Conservation (phyloP, 2,329 filamentous ascomycete genomes). For the Triangularia verruculosa region DNA sequence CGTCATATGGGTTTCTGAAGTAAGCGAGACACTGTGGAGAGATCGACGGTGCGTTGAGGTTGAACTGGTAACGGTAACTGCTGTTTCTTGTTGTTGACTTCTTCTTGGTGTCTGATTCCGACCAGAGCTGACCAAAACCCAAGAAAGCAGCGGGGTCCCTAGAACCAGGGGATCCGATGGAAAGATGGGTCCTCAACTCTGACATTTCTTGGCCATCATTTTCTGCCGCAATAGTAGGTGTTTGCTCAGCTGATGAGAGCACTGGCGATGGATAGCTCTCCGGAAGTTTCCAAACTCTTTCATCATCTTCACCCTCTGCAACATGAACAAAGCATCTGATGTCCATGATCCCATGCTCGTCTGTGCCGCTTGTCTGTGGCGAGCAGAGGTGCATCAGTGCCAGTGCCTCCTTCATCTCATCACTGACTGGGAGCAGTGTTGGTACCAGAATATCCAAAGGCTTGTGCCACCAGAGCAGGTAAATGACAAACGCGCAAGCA, state of each 20-base stretch:
- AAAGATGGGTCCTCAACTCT: constrained; percentile 4
- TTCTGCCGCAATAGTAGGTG: neutral
- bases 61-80: constrained; percentile 2
- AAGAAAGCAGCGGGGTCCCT: constrained; percentile 4
- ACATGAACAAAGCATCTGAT: constrained; percentile 14
- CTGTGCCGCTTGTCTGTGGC: neutral
- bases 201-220: neutral
- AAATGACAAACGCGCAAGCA: constrained; percentile 10
- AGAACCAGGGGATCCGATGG: constrained; percentile 8
- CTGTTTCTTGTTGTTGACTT: neutral
- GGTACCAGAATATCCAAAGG: constrained; percentile 12
- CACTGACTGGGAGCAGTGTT: neutral
- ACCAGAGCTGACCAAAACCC: constrained; percentile 6
- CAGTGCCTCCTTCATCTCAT: neutral
- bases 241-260: neutral
- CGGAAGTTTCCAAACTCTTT: neutral
- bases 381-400: constrained; percentile 14
- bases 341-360: constrained; percentile 7
- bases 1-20: neutral
- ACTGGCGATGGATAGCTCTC: neutral
- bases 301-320: neutral
- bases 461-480: constrained; percentile 15
- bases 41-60: neutral
- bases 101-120: neutral
- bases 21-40: constrained; percentile 2